phyloP scores from a whole-genome alignment of 2,329 filamentous ascomycete species.

The Aspergillus sp. region DNA sequence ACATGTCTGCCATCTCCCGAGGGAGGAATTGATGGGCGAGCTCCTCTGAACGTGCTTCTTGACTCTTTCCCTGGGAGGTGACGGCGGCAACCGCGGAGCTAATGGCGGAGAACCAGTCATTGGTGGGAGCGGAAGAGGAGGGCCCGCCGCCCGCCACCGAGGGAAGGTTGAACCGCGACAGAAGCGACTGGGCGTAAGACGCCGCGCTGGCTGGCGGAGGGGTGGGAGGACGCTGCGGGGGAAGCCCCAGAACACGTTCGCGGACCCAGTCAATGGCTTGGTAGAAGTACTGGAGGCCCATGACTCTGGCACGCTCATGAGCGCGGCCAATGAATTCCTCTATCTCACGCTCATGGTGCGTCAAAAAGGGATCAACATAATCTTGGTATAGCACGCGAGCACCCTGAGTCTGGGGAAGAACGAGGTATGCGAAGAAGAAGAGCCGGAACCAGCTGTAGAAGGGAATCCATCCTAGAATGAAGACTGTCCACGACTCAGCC shows the following conservation, averaged over 20 bases:
- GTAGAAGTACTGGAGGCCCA: conserved; percentile 77
- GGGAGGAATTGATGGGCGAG: conserved; percentile 70
- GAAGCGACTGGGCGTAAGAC: conserved; percentile 77
- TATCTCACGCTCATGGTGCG: conserved; percentile 84
- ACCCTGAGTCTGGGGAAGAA: conserved; percentile 96
- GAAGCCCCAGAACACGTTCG: conserved; percentile 78
- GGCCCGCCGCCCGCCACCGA: conserved; percentile 58
- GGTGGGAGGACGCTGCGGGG: conserved; percentile 59
- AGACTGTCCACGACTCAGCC: conserved; percentile 84
- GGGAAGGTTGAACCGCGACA: conserved; percentile 85
- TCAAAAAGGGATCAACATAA: conserved; percentile 85
- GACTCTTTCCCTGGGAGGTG: conserved; percentile 47
- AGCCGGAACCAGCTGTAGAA: conserved; percentile 94
- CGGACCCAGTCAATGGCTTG: conserved; percentile 72
- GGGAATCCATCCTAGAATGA: conserved; percentile 86
- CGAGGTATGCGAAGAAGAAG: conserved; percentile 86
- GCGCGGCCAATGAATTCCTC: conserved; percentile 84
- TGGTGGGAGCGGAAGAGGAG: conserved; percentile 49
- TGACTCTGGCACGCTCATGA: conserved; percentile 76
- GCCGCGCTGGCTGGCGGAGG: conserved; percentile 48
- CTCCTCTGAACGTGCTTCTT: conserved; percentile 52
- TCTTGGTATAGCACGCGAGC: conserved; percentile 82
- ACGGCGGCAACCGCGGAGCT: conserved; percentile 73
- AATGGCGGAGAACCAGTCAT: conserved; percentile 78
- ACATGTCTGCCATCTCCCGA: conserved; percentile 64